These are phyloP conservation scores for Silene noctiflora DNA, from an alignment of 179 eudicot genomes.

Conservation along the genomic window DNA sequence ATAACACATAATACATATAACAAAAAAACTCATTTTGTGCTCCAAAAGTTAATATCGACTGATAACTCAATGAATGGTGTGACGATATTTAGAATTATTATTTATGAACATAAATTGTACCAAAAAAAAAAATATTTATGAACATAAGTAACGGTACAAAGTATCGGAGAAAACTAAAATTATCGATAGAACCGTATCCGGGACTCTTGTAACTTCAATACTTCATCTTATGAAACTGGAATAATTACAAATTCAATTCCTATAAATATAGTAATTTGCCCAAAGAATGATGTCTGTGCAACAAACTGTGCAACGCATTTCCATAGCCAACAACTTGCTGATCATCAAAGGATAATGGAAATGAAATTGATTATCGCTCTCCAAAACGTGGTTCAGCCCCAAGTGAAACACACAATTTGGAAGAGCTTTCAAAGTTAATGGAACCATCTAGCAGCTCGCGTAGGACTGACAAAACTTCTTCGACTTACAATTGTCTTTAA, in stretches of 20 bases:
- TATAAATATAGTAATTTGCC: neutral
- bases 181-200: neutral
- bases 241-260: slow-evolving; percentile 6
- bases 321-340: slow-evolving; percentile 13
- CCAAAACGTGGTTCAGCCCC: neutral
- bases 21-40: too few relatives aligned
- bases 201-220: neutral
- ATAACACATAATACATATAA: too few relatives aligned
- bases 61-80: too few relatives aligned
- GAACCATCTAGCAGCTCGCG: neutral
- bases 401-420: neutral
- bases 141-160: neutral
- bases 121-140: too few relatives aligned
- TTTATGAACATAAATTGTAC: too few relatives aligned
- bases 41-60: too few relatives aligned
- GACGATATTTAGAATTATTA: too few relatives aligned
- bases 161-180: neutral
- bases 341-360: neutral
- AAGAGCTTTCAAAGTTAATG: neutral
- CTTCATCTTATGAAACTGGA: neutral
- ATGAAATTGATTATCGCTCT: neutral
- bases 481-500: neutral
- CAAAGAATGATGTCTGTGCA: slow-evolving; percentile 15
- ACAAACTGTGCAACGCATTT: slow-evolving; percentile 2
- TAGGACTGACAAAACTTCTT: neutral